A percentile compares a stretch with the other conserved stretches of the same genome.
These are phyloP conservation scores for Boletellus ananas DNA, from an alignment of 768 basidiomycete genomes.

Conservation along the genomic window DNA sequence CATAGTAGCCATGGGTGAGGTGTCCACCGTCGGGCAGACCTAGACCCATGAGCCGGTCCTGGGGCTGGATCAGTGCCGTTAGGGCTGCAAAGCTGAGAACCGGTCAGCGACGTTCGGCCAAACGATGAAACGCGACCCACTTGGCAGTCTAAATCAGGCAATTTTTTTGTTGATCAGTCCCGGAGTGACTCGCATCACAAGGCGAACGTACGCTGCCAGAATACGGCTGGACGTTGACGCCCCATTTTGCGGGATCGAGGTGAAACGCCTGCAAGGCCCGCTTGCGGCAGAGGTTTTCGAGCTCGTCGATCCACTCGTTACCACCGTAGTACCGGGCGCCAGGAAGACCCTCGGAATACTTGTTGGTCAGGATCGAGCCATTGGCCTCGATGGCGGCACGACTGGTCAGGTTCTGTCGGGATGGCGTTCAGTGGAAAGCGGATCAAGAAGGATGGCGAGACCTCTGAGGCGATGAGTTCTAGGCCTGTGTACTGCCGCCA, in stretches of 20 bases:
- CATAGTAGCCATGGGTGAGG: slow-evolving; percentile 96
- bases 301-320: slow-evolving; percentile 96
- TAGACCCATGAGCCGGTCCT: slow-evolving; percentile 98
- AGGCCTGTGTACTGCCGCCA: slow-evolving; percentile 98
- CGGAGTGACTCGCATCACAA: not conserved
- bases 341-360: slow-evolving; percentile 99
- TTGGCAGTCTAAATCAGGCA: slow-evolving; percentile 68
- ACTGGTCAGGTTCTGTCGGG: slow-evolving; percentile 85
- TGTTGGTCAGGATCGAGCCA: slow-evolving; percentile 98
- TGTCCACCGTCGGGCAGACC: slow-evolving; percentile 97
- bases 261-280: slow-evolving; percentile 95
- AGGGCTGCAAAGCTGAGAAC: slow-evolving; percentile 83
- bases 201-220: slow-evolving; percentile 74
- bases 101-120: slow-evolving; percentile 10
- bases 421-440: not conserved
- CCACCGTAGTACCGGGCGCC: slow-evolving; percentile 95
- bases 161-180: slow-evolving; percentile 12
- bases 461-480: slow-evolving; percentile 99
- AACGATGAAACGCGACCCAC: slow-evolving; percentile 40
- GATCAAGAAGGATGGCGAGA: slow-evolving; percentile 25
- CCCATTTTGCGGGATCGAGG: slow-evolving; percentile 91
- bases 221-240: slow-evolving; percentile 99
- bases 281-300: slow-evolving; percentile 91
- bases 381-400: slow-evolving; percentile 96
- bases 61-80: slow-evolving; percentile 93